phyloP scores from a whole-genome alignment of 352 stramenopile genomes.

The Globisporangium megalacanthum region DNA sequence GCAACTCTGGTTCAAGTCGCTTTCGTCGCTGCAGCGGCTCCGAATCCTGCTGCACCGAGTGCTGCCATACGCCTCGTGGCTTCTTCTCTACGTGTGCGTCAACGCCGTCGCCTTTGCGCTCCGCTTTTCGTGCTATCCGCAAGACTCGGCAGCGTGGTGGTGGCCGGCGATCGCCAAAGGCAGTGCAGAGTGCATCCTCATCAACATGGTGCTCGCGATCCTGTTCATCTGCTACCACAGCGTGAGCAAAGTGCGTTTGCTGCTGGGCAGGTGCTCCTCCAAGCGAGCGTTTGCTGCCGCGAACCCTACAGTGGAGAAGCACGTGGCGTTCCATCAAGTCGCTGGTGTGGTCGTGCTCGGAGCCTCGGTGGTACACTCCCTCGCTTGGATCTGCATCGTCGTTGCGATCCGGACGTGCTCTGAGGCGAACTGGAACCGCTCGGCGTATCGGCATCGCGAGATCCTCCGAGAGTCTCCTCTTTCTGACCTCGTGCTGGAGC shows the following conservation, averaged over 20 bases:
- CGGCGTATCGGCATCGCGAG: constrained; percentile 11
- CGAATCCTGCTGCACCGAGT: constrained; percentile 13
- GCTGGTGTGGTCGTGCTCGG: constrained; percentile 19
- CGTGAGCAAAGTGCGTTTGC: constrained; percentile 15
- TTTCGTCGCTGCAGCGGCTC: not conserved
- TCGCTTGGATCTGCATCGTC: constrained; percentile 29
- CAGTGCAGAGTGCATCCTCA: constrained; percentile 31
- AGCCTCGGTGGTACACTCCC: constrained; percentile 27
- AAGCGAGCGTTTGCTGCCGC: not conserved
- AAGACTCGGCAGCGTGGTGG: constrained; percentile 19
- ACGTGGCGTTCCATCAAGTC: constrained; percentile 34
- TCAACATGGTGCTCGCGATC: constrained; percentile 28
- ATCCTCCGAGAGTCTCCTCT: constrained; percentile 16
- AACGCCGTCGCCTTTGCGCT: constrained; percentile 20
- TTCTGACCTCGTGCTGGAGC: constrained; percentile 4
- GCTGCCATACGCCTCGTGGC: constrained; percentile 16
- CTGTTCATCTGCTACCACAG: constrained; percentile 29
- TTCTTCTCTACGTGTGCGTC: constrained; percentile 20
- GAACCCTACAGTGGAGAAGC: constrained; percentile 22
- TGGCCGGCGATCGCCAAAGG: constrained; percentile 33
- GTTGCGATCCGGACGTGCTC: constrained; percentile 11
- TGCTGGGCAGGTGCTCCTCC: not conserved
- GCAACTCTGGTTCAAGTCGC: not conserved
- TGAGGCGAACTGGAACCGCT: constrained; percentile 16
- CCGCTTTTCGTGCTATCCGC: constrained; percentile 21